Conservation (phyloP, 2,329 filamentous ascomycete species). For the Sporothrix brunneoviolacea region DNA sequence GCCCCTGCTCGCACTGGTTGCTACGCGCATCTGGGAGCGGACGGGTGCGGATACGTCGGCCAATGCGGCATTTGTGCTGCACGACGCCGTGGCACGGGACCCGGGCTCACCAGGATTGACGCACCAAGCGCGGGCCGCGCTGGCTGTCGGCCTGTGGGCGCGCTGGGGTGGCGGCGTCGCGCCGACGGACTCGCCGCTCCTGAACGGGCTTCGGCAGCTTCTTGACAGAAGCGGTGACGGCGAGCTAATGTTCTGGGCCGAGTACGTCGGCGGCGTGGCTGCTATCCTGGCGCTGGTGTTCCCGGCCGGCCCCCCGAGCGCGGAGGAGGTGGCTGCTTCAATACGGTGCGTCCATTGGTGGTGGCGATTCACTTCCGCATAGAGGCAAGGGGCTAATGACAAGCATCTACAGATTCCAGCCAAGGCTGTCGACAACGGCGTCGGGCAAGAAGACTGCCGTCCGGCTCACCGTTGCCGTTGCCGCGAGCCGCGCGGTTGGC, state of each 20-base stretch:
- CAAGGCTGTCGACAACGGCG: conserved; percentile 13
- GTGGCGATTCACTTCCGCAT: too few species aligned
- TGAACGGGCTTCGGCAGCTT: conserved; percentile 36
- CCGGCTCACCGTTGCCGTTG: conserved; percentile 8
- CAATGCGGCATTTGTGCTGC: conserved; percentile 64
- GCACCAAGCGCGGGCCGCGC: conserved; percentile 62
- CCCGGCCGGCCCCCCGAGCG: conserved; percentile 33
- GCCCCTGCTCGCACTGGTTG: conserved; percentile 37
- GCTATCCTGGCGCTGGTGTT: conserved; percentile 36
- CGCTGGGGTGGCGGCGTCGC: conserved; percentile 63
- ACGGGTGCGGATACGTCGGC: conserved; percentile 41
- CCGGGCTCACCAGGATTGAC: conserved; percentile 66
- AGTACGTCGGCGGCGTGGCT: conserved; percentile 45
- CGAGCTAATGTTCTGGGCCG: conserved; percentile 44
- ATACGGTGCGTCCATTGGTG: conserved; percentile 37
- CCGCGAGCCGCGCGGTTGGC: not conserved
- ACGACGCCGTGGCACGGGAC: conserved; percentile 62
- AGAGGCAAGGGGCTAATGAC: too few species aligned
- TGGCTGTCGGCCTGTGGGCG: conserved; percentile 65
- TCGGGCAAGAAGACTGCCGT: conserved; percentile 28
- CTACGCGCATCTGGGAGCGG: conserved; percentile 43
- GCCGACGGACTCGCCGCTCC: conserved; percentile 39
- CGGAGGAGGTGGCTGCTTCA: conserved; percentile 27
- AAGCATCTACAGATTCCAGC: not conserved
- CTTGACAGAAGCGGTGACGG: conserved; percentile 26